Evolutionary conservation across 176 grass and related monocot genomes (phyloP).

Genomic region (Paspalum notatum): DNA sequence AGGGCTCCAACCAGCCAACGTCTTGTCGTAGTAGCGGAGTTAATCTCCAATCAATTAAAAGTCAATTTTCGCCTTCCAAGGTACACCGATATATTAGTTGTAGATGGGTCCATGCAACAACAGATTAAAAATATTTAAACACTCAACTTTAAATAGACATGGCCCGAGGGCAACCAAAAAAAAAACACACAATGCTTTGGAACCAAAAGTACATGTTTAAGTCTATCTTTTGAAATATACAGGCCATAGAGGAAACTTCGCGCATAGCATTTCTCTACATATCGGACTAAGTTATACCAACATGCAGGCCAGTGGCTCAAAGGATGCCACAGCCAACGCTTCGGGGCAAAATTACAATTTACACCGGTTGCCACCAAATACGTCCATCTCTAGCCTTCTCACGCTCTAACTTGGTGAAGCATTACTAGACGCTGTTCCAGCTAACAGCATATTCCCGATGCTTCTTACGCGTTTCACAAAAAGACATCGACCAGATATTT

Average conservation of each 20-base stretch:
- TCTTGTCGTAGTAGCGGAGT: not conserved
- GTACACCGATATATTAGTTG: not conserved
- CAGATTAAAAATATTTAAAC: too few species aligned
- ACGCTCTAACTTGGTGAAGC: conserved; percentile 6
- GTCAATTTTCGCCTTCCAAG: not conserved
- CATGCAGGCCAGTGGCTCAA: conserved; percentile 1
- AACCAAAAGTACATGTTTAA: not conserved
- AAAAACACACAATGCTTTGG: not conserved
- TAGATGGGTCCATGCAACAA: not conserved
- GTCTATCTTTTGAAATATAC: conserved; percentile 5
- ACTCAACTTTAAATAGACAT: too few species aligned
- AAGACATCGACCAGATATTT: not conserved
- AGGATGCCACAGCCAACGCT: not conserved
- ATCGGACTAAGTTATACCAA: conserved; percentile 9
- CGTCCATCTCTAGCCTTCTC: conserved; percentile 2
- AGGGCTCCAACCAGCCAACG: not conserved
- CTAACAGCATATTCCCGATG: not conserved
- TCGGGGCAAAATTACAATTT: conserved; percentile 23
- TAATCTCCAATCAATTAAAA: not conserved
- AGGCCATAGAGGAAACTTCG: not conserved
- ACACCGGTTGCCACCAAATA: conserved; percentile 33
- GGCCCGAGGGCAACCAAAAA: not conserved
- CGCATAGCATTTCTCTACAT: not conserved
- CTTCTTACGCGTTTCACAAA: not conserved
- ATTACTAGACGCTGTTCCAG: not conserved